phyloP scores from a whole-genome alignment of 805 yeast genomes.

The Cyberlindnera meyerae region DNA sequence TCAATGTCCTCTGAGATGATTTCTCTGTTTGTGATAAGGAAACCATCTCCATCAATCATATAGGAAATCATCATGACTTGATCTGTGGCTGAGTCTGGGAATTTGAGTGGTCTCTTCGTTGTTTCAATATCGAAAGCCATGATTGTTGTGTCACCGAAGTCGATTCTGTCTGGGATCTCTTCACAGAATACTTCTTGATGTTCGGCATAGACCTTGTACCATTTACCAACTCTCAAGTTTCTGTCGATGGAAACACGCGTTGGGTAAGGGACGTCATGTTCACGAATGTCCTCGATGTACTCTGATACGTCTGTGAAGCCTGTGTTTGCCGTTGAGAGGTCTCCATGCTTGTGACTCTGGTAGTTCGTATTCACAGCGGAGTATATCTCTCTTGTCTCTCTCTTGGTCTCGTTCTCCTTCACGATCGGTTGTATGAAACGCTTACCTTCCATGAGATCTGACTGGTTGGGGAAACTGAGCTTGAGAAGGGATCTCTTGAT shows the following conservation, averaged over 20 bases:
- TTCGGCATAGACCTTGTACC: constrained; percentile 78
- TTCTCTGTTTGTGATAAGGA: constrained; percentile 86
- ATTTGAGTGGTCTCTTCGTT: constrained; percentile 91
- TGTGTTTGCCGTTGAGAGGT: constrained; percentile 20
- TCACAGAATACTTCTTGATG: constrained; percentile 49
- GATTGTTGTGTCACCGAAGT: constrained; percentile 96
- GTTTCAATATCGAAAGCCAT: constrained; percentile 97
- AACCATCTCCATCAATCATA: constrained; percentile 98
- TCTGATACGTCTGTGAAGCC: constrained; percentile 47
- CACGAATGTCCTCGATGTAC: constrained; percentile 74
- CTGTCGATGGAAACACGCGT: constrained; percentile 93
- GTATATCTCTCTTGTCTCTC: constrained; percentile 64
- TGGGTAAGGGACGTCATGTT: constrained; percentile 95
- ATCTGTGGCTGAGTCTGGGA: constrained; percentile 88
- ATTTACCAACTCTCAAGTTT: constrained; percentile 85
- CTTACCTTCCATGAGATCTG: constrained; percentile 73
- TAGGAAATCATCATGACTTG: constrained; percentile 98
- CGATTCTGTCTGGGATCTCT: constrained; percentile 69
- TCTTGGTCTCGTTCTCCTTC: constrained; percentile 55
- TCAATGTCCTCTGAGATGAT: constrained; percentile 92
- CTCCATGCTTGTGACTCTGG: constrained; percentile 18
- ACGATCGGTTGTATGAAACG: constrained; percentile 65
- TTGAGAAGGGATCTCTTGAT: constrained; percentile 57
- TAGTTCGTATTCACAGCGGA: constrained; percentile 41
- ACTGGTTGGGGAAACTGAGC: constrained; percentile 67